Evolutionary conservation across 1,139 yeast genomes (phyloP), one percentile per base, ranked within the genome.

Genomic region (Debaryomyces singareniensis): DNA sequence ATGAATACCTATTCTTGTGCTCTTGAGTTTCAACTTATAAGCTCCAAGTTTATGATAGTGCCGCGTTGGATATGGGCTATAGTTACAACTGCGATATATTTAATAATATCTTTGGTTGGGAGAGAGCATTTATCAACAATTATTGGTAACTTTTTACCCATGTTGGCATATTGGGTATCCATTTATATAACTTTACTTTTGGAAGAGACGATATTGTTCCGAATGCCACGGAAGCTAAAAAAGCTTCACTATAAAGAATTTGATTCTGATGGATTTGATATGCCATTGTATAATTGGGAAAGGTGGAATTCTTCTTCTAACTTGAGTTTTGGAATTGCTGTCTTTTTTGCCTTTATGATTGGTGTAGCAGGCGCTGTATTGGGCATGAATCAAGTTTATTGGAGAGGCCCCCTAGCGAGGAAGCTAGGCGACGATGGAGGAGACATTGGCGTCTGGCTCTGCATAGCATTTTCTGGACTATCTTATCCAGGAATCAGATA

Each of bases 381-480:
- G 16, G 61, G 61, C 2, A 57, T 57, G 63, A 47, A 54, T 31
- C 61, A 57, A 35, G 50, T 50, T 2, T 57, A 57, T 35, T 57
- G 45, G 43, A 38, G 44, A 21, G 61, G 61, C 1, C 58, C 58
- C 1, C 34, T 57, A 15, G 59, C 61, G 3, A 45, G 37, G 20
- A 40, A 34, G 25, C 42, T 54, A 13, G 59, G 61, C 5, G 46
- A 31, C 4, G 33, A 40, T 30, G 89, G 89, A 24, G 87, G 86
- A 15, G 94, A 83, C 47, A 55, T 87, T 27, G 96, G 93, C 21
- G 77, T 81, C 72, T 83, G 91, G 77, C 53, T 86, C 23, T 69
- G 84, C 21, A 74, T 82, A 71, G 93, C 76, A 0, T 77, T 86
- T 44, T 62, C 87, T 4, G 82, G 77, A 0, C 38, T 78, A 4